Evolutionary conservation across 208 protist species (phyloP).

Genomic region (Zelonia costaricensis): DNA sequence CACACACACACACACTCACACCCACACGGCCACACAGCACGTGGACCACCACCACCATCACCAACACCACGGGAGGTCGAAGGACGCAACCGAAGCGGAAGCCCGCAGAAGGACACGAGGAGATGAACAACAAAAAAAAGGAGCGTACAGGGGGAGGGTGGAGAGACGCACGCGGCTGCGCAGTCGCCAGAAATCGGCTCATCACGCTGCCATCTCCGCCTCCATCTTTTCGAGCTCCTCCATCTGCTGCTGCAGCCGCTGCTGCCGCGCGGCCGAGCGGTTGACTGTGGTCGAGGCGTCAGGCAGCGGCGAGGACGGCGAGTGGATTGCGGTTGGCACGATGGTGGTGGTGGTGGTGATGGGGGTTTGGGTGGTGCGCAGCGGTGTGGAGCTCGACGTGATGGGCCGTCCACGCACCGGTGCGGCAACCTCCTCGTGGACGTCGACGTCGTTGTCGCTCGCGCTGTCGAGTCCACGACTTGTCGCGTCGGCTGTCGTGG

Average conservation of each 20-base stretch:
- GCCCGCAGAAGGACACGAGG: neutral
- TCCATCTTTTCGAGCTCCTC: slow-evolving; percentile 32
- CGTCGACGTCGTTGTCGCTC: slow-evolving; percentile 8
- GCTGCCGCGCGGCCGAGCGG: slow-evolving; percentile 11
- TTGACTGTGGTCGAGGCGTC: slow-evolving; percentile 10
- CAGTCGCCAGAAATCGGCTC: too few species aligned
- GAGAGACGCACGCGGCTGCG: too few species aligned
- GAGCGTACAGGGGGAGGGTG: neutral
- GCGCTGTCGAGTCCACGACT: slow-evolving; percentile 6
- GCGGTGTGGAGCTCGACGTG: neutral
- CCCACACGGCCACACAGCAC: too few species aligned
- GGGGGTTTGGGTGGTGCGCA: neutral
- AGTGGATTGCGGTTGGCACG: slow-evolving; percentile 11
- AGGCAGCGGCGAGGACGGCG: slow-evolving; percentile 8
- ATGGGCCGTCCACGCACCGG: too few species aligned
- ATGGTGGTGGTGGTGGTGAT: neutral
- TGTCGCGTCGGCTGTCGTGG: slow-evolving; percentile 3
- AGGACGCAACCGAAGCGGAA: too few species aligned
- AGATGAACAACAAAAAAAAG: slow-evolving; percentile 1
- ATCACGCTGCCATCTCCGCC: slow-evolving; percentile 12
- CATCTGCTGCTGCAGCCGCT: slow-evolving; percentile 16
- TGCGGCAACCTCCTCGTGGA: neutral
- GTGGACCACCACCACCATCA: too few species aligned
- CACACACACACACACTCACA: too few species aligned
- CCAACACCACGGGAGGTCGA: too few species aligned